These are phyloP conservation scores for Schizophyllum commune DNA, from an alignment of 1,284 basidiomycete species.

Conservation along the genomic window DNA sequence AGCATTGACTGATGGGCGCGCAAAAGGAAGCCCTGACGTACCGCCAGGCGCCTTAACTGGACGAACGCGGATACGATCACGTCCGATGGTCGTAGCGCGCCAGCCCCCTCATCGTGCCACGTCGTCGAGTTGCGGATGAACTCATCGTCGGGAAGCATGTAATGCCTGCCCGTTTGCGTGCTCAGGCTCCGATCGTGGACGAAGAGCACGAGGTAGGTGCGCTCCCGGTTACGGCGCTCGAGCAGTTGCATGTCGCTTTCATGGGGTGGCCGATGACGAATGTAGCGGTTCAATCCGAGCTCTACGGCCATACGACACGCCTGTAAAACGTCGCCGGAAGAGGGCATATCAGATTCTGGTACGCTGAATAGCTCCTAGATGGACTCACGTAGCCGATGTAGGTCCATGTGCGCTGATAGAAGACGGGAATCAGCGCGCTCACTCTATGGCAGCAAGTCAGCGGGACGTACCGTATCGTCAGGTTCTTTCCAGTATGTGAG, in stretches of 20 bases:
- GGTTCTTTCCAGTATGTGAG: constrained; percentile 84
- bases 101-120: constrained; percentile 61
- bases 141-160: constrained; percentile 81
- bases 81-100: constrained; percentile 61
- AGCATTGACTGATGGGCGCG: not conserved
- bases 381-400: constrained; percentile 71
- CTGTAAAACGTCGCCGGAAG: constrained; percentile 25
- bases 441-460: constrained; percentile 6
- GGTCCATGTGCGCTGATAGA: constrained; percentile 64
- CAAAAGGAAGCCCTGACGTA: constrained; percentile 23
- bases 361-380: constrained; percentile 7
- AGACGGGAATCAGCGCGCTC: constrained; percentile 15
- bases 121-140: constrained; percentile 54
- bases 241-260: constrained; percentile 58
- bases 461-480: constrained; percentile 56
- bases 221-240: constrained; percentile 74
- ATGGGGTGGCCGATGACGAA: constrained; percentile 39
- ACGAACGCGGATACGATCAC: constrained; percentile 72
- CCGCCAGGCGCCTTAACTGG: constrained; percentile 65
- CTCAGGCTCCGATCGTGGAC: constrained; percentile 77
- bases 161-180: constrained; percentile 74
- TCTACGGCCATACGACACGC: constrained; percentile 84
- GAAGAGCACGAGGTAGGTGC: constrained; percentile 76
- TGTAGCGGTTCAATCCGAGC: constrained; percentile 64
- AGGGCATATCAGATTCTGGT: constrained; percentile 3